These are phyloP conservation scores for Adansonia madagascariensis DNA, from an alignment of 441 rosid species.

Conservation along the genomic window DNA sequence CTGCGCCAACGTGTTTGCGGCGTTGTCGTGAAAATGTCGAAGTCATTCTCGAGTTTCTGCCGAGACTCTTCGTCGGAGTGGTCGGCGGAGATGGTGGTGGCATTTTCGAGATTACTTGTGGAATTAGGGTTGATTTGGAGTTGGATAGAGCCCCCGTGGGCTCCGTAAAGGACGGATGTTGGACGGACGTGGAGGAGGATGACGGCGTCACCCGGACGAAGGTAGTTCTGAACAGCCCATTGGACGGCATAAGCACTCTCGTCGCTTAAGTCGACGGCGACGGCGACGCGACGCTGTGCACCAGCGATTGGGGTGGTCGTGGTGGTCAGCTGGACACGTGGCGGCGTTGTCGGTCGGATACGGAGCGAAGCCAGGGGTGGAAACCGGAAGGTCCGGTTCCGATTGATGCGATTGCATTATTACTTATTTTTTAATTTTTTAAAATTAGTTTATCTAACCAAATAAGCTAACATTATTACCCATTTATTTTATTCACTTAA, in stretches of 20 bases:
- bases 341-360: conserved; percentile 32
- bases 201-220: conserved; percentile 50
- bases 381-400: conserved; percentile 34
- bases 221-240: conserved; percentile 55
- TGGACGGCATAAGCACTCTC: conserved; percentile 51
- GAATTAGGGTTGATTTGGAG: conserved; percentile 23
- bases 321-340: conserved; percentile 24
- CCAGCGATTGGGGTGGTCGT: conserved; percentile 33
- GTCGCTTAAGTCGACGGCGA: conserved; percentile 55
- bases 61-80: conserved; percentile 26
- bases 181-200: conserved; percentile 52
- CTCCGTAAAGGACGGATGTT: conserved; percentile 53
- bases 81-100: not conserved
- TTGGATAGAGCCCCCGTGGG: conserved; percentile 50
- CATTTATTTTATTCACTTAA: too few species aligned
- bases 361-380: conserved; percentile 36
- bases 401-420: conserved; percentile 5
- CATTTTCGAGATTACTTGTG: not conserved
- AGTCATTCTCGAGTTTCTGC: conserved; percentile 42
- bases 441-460: too few species aligned
- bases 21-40: conserved; percentile 47
- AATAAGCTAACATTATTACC: too few species aligned
- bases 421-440: too few species aligned
- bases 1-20: conserved; percentile 54
- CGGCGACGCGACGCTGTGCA: conserved; percentile 42